phyloP scores from a whole-genome alignment of 2,329 filamentous ascomycete species.

The Penicillium frequentans region DNA sequence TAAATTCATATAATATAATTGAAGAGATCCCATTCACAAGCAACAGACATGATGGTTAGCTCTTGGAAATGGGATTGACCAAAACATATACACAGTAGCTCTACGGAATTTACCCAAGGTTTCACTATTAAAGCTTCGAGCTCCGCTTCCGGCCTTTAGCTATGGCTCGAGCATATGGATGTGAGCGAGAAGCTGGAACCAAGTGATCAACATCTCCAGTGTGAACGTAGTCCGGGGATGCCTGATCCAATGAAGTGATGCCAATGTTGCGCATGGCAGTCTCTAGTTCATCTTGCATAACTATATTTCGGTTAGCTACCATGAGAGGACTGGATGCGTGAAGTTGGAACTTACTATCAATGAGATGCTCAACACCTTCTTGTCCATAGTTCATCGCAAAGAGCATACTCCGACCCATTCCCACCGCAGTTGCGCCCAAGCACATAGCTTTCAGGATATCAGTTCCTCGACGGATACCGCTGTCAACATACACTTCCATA shows the following conservation, averaged over 20 bases:
- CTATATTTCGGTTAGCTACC: conserved; percentile 21
- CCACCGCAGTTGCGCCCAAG: conserved; percentile 55
- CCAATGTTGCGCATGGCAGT: conserved; percentile 51
- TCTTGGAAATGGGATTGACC: neutral
- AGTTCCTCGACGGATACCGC: conserved; percentile 54
- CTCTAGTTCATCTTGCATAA: conserved; percentile 50
- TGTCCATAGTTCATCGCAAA: conserved; percentile 57
- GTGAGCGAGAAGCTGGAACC: conserved; percentile 41
- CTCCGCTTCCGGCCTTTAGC: conserved; percentile 28
- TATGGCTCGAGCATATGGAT: conserved; percentile 44
- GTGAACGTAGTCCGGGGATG: conserved; percentile 46
- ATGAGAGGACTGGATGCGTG: neutral
- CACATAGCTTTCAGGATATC: conserved; percentile 58
- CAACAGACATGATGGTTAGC: too few relatives aligned
- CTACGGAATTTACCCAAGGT: neutral
- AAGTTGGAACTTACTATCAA: conserved; percentile 50
- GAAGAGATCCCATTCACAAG: neutral
- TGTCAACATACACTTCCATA: conserved; percentile 56
- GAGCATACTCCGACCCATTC: conserved; percentile 54
- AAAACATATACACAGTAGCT: neutral
- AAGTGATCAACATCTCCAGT: conserved; percentile 53
- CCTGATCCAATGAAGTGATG: conserved; percentile 46
- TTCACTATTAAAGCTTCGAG: conserved; percentile 29
- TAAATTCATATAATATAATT: neutral
- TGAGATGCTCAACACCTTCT: conserved; percentile 55